Evolutionary conservation across 169 alveolate species (phyloP), one percentile per base, ranked within the genome.

Genomic region (Plasmodium vinckei): DNA sequence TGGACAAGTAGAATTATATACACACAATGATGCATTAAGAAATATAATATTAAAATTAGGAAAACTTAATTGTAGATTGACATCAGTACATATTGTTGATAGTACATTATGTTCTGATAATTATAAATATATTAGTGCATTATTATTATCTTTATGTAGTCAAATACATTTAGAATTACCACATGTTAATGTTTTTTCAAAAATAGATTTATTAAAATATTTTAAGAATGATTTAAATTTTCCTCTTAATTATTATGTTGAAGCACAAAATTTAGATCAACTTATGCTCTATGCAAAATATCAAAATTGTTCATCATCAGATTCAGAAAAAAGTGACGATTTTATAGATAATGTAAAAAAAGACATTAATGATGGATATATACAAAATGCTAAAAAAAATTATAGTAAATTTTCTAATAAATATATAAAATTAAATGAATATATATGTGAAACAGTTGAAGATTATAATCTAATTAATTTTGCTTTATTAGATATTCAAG

Each of bases 1-100:
- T 0, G 99, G 99, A 0, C 99, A 98, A 89, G 98, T 98, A 56
- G 99, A 98, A 92, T 89, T 98, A 61, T 98, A 97, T 93, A 96
- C 98, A 19, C 99, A 98, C 93, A 96, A 98, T 88, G 96, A 92
- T 42, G 96, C 97, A 3, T 95, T 98, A 88, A 94, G 91, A 60
- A 93, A 94, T 10, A 95, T 98, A 49, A 79, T 97, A n/a, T 60
- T 88, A 17, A 71, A 73, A 19, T 87, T 98, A 56, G 88, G 92
- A 54, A 94, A 94, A 82, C 88, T 92, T 10, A 95, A 92, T 46
- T 90, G 89, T 44, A 86, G 97, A 46, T 92, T 95, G 61, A 87
- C 92, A 67, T 88, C 88, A 0, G 90, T 90, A 17, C 92, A 91
- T 49, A 63, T 97, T 33, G 95, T 98, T 21, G 99, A 98, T 87